These are phyloP conservation scores for Carex littledalei DNA, from an alignment of 176 grass and related monocot species.

Conservation along the genomic window DNA sequence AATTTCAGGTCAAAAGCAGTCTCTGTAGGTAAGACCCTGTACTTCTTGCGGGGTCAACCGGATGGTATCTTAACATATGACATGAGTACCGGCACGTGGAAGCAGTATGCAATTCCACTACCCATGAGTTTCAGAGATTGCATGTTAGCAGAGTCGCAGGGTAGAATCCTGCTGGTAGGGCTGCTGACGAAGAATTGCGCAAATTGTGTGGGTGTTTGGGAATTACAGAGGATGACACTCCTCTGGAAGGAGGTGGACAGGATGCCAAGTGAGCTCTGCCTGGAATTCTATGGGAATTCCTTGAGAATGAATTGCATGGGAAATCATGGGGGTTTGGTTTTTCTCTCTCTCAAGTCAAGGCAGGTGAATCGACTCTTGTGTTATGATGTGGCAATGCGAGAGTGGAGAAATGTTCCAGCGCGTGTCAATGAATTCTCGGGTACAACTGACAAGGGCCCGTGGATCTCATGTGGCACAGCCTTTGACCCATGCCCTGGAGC, in stretches of 20 bases:
- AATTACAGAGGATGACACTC: slow-evolving; percentile 99
- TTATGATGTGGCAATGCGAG: slow-evolving; percentile 62
- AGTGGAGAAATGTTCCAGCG: slow-evolving; percentile 91
- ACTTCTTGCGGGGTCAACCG: slow-evolving; percentile 90
- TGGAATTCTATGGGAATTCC: slow-evolving; percentile 98
- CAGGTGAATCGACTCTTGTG: slow-evolving; percentile 76
- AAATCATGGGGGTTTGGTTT: slow-evolving; percentile 76
- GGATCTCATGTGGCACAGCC: slow-evolving; percentile 80
- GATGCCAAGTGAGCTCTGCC: slow-evolving; percentile 99
- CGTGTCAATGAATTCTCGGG: slow-evolving; percentile 37
- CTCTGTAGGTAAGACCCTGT: slow-evolving; percentile 62
- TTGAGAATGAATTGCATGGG: slow-evolving; percentile 96
- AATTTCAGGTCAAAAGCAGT: slow-evolving; percentile 95
- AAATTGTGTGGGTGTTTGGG: slow-evolving; percentile 92
- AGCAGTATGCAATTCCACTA: slow-evolving; percentile 79
- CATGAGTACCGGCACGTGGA: slow-evolving; percentile 62
- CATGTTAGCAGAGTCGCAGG: slow-evolving; percentile 74
- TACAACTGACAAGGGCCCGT: slow-evolving; percentile 54
- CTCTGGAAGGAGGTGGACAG: slow-evolving; percentile 99
- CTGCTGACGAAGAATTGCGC: slow-evolving; percentile 92
- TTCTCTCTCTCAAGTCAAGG: slow-evolving; percentile 85
- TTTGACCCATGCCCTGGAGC: slow-evolving; percentile 71
- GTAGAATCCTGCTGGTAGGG: slow-evolving; percentile 82
- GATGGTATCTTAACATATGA: slow-evolving; percentile 94
- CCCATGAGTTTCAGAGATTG: slow-evolving; percentile 69